phyloP scores from a whole-genome alignment of 345 rosid genomes.

The Gossypium thurberi region DNA sequence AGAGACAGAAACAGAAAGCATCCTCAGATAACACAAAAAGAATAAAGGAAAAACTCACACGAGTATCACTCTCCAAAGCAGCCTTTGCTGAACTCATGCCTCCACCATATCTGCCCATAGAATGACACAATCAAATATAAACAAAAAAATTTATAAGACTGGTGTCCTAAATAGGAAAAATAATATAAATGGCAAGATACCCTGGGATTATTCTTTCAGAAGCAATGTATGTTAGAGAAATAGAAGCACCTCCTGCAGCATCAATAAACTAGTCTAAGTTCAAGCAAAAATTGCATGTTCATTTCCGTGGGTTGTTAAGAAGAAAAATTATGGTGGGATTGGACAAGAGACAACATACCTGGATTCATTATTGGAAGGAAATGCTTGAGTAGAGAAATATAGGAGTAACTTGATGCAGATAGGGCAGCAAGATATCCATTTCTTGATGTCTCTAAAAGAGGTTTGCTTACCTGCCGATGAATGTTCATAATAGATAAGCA shows the following conservation, averaged over 20 bases:
- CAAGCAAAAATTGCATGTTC: neutral
- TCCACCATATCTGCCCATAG: constrained; percentile 46
- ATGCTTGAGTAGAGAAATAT: constrained; percentile 75
- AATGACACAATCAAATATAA: neutral
- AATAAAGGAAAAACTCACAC: constrained; percentile 21
- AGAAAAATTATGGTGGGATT: neutral
- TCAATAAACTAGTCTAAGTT: constrained; percentile 9
- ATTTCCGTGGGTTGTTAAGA: neutral
- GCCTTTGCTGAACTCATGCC: constrained; percentile 74
- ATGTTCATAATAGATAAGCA: constrained; percentile 6
- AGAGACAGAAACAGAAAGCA: neutral
- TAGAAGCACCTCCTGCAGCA: constrained; percentile 48
- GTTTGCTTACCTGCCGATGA: constrained; percentile 62
- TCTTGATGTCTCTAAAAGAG: constrained; percentile 90
- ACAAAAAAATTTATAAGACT: neutral
- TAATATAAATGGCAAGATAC: constrained; percentile 17
- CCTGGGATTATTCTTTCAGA: constrained; percentile 37
- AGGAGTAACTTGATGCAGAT: constrained; percentile 94
- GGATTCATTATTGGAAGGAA: constrained; percentile 92
- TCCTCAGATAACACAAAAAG: neutral
- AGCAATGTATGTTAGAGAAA: constrained; percentile 56
- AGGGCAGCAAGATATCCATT: constrained; percentile 90
- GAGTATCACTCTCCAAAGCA: constrained; percentile 61
- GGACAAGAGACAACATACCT: constrained; percentile 36
- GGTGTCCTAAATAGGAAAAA: neutral